Conservation (phyloP, 495 filamentous ascomycete species). For the Bacidia rubella region DNA sequence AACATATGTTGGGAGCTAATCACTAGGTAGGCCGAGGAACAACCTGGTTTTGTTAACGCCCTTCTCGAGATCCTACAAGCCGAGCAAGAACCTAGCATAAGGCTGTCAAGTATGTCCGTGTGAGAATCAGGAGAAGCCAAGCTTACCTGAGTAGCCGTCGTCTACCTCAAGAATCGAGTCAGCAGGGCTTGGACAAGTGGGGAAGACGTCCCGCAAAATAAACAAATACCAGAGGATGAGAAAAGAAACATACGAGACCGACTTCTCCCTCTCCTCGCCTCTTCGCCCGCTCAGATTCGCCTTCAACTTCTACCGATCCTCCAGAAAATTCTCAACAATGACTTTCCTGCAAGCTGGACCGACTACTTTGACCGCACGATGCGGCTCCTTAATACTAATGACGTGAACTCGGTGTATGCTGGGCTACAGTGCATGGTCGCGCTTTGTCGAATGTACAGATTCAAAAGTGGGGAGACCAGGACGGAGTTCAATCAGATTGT, state of each 20-base stretch:
- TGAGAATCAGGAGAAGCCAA: not conserved
- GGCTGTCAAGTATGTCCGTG: slow-evolving; percentile 62
- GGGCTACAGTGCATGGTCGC: slow-evolving; percentile 88
- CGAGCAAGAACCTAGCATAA: slow-evolving; percentile 70
- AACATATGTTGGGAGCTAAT: slow-evolving; percentile 2
- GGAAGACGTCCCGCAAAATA: slow-evolving; percentile 49
- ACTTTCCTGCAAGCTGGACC: slow-evolving; percentile 92
- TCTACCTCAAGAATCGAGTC: slow-evolving; percentile 95
- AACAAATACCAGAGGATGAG: slow-evolving; percentile 72
- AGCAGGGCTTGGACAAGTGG: slow-evolving; percentile 73
- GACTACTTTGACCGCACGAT: slow-evolving; percentile 81
- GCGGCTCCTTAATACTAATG: slow-evolving; percentile 69
- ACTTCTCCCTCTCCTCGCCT: slow-evolving; percentile 74
- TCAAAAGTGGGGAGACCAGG: slow-evolving; percentile 72
- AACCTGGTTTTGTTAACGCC: slow-evolving; percentile 79
- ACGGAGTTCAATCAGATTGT: slow-evolving; percentile 89
- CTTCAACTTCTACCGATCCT: slow-evolving; percentile 84
- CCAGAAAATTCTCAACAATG: slow-evolving; percentile 87
- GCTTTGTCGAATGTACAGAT: slow-evolving; percentile 85
- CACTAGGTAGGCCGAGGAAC: slow-evolving; percentile 63
- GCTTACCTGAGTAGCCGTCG: slow-evolving; percentile 50
- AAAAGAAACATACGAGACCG: slow-evolving; percentile 77
- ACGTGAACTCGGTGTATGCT: slow-evolving; percentile 74
- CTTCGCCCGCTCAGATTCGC: slow-evolving; percentile 65
- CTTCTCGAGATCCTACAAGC: slow-evolving; percentile 79